phyloP scores from a whole-genome alignment of 257 asterid genomes.

The Jacaranda copaia region DNA sequence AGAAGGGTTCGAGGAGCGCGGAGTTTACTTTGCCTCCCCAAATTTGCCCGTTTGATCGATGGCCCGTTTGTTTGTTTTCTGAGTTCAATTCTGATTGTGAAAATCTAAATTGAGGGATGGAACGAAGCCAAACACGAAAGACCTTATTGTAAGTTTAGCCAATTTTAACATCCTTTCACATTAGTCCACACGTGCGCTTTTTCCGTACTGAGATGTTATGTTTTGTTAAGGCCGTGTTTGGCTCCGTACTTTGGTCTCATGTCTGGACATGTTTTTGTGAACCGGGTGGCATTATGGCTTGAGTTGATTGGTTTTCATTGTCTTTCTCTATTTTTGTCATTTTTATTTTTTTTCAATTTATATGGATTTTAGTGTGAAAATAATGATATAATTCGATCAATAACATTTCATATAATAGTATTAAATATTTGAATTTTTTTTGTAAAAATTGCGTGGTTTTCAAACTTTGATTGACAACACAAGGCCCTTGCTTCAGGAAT shows the following conservation, averaged over 20 bases:
- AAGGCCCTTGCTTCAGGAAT: too few relatives aligned
- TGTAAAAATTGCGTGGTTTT: too few relatives aligned
- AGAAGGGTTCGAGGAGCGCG: slow-evolving; percentile 34
- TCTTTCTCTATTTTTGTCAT: too few relatives aligned
- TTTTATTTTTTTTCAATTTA: too few relatives aligned
- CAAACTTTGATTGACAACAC: too few relatives aligned
- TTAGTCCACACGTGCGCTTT: neutral
- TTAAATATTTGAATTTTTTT: too few relatives aligned
- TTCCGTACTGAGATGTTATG: neutral
- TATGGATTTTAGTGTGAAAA: too few relatives aligned
- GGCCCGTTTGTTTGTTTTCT: slow-evolving; percentile 35
- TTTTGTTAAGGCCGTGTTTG: slow-evolving; percentile 44
- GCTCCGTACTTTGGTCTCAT: slow-evolving; percentile 9
- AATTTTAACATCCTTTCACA: slow-evolving; percentile 21
- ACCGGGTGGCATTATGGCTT: too few relatives aligned
- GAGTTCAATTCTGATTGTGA: slow-evolving; percentile 28
- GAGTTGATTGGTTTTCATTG: too few relatives aligned
- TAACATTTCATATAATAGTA: too few relatives aligned
- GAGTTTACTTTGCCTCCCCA: slow-evolving; percentile 27
- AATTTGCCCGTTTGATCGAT: slow-evolving; percentile 40
- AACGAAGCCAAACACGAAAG: slow-evolving; percentile 46
- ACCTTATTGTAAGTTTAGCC: slow-evolving; percentile 28
- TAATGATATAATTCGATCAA: too few relatives aligned
- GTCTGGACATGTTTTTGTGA: neutral
- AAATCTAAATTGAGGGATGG: slow-evolving; percentile 31